Evolutionary conservation across 2,329 filamentous ascomycete genomes (phyloP), one percentile per base, ranked within the genome.

Genomic region (Pezicula rhizophila): DNA sequence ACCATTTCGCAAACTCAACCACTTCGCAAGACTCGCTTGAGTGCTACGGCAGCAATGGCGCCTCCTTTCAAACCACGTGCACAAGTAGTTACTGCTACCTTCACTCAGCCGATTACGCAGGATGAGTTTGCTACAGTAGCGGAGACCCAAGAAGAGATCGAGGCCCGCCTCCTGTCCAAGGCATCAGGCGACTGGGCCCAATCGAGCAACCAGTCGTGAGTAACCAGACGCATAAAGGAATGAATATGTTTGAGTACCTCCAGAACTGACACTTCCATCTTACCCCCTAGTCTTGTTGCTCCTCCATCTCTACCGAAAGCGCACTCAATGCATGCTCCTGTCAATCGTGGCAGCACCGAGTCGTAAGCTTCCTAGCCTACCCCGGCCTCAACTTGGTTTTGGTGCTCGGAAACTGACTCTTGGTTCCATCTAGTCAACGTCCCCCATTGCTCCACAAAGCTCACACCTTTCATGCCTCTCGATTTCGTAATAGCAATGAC

Each of bases 61-160:
- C 62, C 63, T 8, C 61, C 64, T 25, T 66, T 66, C 41, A 60
- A 65, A 26, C 64, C 64, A 37, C 60, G 64, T 26, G 39, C 52
- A 8, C 55, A 57, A 15, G 47, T 38, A 35, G n/a, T 31, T 37
- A 26, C 47, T 28, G 12, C 23, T 26, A 45, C 18, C 39, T 26
- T 23, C 35, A 37, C 28, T 15, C 28, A 20, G 5, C 31, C 34
- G 8, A 25, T 45, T 17, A 45, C 31, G 11, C 34, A 18, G 18
- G 43, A 11, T 31, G 15, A 33, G 20, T 20, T 33, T 39, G 15
- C 42, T 10, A 5, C 28, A 34, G 25, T 17, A 15, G 46, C 31
- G 31, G 49, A 57, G 41, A 53, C 48, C 10, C 52, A 52, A 14
- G 41, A 44, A 26, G 47, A 63, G 15, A 54, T 60, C 47, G 50